A percentile compares a stretch with the other conserved stretches of the same genome.
phyloP scores from a whole-genome alignment of 768 basidiomycete genomes.

The Galerina marginata region DNA sequence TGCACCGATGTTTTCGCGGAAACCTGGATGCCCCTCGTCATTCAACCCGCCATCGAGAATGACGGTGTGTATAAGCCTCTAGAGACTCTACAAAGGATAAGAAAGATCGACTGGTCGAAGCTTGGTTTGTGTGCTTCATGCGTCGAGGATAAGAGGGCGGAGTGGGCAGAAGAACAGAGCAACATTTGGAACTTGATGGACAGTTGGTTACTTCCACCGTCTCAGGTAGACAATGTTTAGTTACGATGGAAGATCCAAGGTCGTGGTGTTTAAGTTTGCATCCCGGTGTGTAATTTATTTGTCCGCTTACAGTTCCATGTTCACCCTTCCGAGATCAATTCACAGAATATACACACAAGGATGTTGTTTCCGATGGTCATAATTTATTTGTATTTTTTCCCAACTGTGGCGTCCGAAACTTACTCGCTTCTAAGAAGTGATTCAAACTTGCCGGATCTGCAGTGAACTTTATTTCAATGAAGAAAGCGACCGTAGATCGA shows the following conservation, averaged over 20 bases:
- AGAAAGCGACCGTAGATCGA: no score
- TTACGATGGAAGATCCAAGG: not conserved
- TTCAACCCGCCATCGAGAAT: slow-evolving; percentile 63
- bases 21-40: slow-evolving; percentile 74
- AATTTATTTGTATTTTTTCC: not conserved
- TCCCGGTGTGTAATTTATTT: no score
- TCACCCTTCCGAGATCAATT: not conserved
- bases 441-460: no score
- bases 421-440: no score
- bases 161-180: slow-evolving; percentile 69
- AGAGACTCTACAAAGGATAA: slow-evolving; percentile 69
- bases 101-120: slow-evolving; percentile 59
- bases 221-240: not conserved
- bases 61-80: slow-evolving; percentile 74
- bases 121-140: slow-evolving; percentile 67
- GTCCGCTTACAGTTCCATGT: not conserved
- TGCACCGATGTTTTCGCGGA: slow-evolving; percentile 78
- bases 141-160: slow-evolving; percentile 59
- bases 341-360: not conserved
- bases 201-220: slow-evolving; percentile 51
- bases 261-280: not conserved
- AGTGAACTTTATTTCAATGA: no score
- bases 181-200: slow-evolving; percentile 66
- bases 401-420: no score
- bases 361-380: not conserved